Conservation (phyloP, 2,329 filamentous ascomycete genomes). For the Aspergillus costaricaensis region DNA sequence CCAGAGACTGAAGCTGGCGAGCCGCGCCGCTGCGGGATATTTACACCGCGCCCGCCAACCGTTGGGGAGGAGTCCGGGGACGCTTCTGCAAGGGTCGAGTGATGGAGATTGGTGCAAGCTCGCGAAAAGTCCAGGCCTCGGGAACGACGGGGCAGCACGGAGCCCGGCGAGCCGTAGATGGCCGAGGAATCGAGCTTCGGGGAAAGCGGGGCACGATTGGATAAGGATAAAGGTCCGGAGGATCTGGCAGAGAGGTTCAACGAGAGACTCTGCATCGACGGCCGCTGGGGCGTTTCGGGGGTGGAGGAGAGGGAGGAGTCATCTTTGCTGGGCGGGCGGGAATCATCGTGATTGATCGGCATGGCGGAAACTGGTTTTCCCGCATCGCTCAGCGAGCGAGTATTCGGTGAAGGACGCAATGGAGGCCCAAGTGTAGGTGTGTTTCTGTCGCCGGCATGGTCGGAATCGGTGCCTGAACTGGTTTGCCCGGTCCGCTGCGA, state of each 20-base stretch:
- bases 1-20: constrained; percentile 62
- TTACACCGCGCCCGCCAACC: constrained; percentile 68
- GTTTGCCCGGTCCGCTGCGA: constrained; percentile 27
- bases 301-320: constrained; percentile 59
- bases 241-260: constrained; percentile 66
- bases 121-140: constrained; percentile 90
- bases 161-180: constrained; percentile 83
- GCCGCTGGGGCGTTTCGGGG: constrained; percentile 73
- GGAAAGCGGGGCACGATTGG: constrained; percentile 70
- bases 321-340: constrained; percentile 63
- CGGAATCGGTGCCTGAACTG: constrained; percentile 17
- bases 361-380: constrained; percentile 60
- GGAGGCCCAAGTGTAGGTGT: constrained; percentile 24
- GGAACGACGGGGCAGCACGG: constrained; percentile 83
- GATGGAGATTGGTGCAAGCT: constrained; percentile 90
- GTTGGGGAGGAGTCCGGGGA: constrained; percentile 90
- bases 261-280: constrained; percentile 66
- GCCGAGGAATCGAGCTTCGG: constrained; percentile 83
- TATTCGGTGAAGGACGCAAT: constrained; percentile 48
- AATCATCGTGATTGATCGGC: constrained; percentile 59
- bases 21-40: constrained; percentile 58
- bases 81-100: constrained; percentile 88
- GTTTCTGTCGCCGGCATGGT: constrained; percentile 12
- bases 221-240: constrained; percentile 52
- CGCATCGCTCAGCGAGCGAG: constrained; percentile 67